phyloP scores from a whole-genome alignment of 805 yeast genomes.

The Ogataea siamensis region DNA sequence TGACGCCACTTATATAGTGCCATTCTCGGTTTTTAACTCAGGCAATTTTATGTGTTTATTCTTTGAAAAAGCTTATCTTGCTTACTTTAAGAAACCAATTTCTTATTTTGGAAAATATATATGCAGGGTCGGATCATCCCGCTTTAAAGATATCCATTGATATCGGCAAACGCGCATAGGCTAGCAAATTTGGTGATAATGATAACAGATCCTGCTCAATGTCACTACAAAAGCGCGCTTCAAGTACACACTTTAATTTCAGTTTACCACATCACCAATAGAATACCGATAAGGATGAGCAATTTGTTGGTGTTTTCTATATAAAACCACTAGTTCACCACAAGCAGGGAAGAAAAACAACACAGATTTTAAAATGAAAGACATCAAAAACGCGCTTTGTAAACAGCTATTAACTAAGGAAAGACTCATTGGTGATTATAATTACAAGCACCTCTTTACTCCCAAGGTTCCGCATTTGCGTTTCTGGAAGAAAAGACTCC shows the following conservation, averaged over 20 bases:
- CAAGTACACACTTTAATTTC: slow-evolving; percentile 1
- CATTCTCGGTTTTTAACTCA: slow-evolving; percentile 2
- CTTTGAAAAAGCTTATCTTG: slow-evolving; percentile 1
- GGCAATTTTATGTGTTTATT: slow-evolving; percentile 2
- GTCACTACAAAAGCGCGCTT: slow-evolving; percentile 2
- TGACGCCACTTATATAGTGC: slow-evolving; percentile 2
- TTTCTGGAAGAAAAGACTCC: slow-evolving; percentile 34
- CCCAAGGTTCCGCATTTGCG: slow-evolving; percentile 60
- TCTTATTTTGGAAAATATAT: slow-evolving; percentile 1
- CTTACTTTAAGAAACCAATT: slow-evolving; percentile 1
- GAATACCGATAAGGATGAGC: slow-evolving; percentile 2
- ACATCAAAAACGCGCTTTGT: slow-evolving; percentile 2
- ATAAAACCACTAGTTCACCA: slow-evolving; percentile 2
- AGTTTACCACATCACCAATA: slow-evolving; percentile 2
- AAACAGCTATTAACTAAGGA: slow-evolving; percentile 47
- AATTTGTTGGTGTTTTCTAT: slow-evolving; percentile 2
- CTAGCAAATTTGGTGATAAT: slow-evolving; percentile 1
- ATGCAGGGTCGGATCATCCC: slow-evolving; percentile 3
- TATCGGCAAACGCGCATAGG: slow-evolving; percentile 1
- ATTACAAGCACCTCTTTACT: slow-evolving; percentile 72
- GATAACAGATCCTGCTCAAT: slow-evolving; percentile 2
- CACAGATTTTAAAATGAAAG: slow-evolving; percentile 2
- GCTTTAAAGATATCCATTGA: slow-evolving; percentile 2
- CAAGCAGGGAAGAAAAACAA: slow-evolving; percentile 1
- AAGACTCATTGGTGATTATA: slow-evolving; percentile 81